Conservation (phyloP, 2,329 filamentous ascomycete genomes). For the Coleophoma eucalyptorum region DNA sequence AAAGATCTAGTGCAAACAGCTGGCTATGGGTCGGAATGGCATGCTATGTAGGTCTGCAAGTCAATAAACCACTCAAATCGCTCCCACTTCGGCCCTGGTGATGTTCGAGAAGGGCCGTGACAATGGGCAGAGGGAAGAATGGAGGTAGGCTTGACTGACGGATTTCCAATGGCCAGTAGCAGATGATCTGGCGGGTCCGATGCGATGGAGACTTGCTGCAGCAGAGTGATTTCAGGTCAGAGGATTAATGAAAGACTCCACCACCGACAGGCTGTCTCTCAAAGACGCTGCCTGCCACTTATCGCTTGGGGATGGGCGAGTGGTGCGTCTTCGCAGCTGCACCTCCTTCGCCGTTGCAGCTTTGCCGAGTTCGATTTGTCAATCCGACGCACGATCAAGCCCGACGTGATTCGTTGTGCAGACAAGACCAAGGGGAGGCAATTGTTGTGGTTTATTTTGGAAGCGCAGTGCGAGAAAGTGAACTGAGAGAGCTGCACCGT, state of each 20-base stretch:
- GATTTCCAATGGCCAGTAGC: constrained; percentile 18
- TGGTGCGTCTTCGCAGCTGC: background rate
- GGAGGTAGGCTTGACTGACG: constrained; percentile 19
- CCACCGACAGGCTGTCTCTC: background rate
- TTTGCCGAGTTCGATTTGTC: constrained; percentile 2
- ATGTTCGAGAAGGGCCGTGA: constrained; percentile 14
- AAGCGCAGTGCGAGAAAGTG: background rate
- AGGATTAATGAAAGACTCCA: background rate
- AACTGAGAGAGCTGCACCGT: background rate
- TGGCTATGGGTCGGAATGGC: constrained; percentile 13
- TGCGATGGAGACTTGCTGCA: constrained; percentile 19
- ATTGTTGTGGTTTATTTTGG: background rate
- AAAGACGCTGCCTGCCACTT: constrained; percentile 7
- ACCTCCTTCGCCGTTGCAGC: background rate
- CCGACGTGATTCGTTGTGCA: background rate
- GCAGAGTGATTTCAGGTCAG: constrained; percentile 12
- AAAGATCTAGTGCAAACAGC: constrained; percentile 11
- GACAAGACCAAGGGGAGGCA: no score
- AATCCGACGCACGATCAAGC: background rate
- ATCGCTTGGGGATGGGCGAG: constrained; percentile 6
- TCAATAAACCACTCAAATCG: constrained; percentile 17
- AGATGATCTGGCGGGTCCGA: constrained; percentile 12
- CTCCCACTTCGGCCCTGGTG: constrained; percentile 4
- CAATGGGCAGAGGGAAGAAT: constrained; percentile 9
- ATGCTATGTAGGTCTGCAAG: constrained; percentile 16